Conservation (phyloP, 2,329 filamentous ascomycete species). For the Rhinocladiella similis region DNA sequence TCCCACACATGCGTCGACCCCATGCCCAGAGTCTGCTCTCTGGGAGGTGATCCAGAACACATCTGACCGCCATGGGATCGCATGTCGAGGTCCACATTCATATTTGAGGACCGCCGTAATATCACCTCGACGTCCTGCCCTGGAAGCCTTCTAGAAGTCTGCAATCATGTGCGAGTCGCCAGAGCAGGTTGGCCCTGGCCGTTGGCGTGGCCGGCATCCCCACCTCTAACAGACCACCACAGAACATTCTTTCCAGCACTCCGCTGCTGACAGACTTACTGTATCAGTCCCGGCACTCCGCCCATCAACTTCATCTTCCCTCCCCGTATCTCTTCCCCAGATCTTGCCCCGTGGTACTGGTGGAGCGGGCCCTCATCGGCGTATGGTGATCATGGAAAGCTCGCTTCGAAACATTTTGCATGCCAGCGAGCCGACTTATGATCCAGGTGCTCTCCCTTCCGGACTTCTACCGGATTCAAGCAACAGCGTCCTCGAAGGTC, state of each 20-base stretch:
- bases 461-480: conserved; percentile 8
- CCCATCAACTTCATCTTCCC: conserved; percentile 7
- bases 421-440: conserved; percentile 18
- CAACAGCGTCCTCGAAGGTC: background rate
- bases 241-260: conserved; percentile 13
- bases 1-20: too few species aligned
- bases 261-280: conserved; percentile 7
- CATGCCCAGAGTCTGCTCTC: too few species aligned
- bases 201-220: background rate
- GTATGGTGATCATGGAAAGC: conserved; percentile 19
- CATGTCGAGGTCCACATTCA: too few species aligned
- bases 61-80: too few species aligned
- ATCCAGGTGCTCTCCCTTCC: conserved; percentile 7
- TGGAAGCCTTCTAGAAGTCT: conserved; percentile 1
- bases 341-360: conserved; percentile 13
- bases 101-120: too few species aligned
- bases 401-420: conserved; percentile 26
- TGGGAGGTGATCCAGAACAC: too few species aligned
- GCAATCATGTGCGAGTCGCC: background rate
- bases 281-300: conserved; percentile 22
- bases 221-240: background rate
- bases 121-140: background rate
- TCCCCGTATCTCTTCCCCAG: conserved; percentile 18
- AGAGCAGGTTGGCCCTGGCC: background rate
- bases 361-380: background rate